A percentile compares a stretch with the other conserved stretches of the same genome.
phyloP scores from a whole-genome alignment of 169 alveolate genomes.

The Plasmodium inui region DNA sequence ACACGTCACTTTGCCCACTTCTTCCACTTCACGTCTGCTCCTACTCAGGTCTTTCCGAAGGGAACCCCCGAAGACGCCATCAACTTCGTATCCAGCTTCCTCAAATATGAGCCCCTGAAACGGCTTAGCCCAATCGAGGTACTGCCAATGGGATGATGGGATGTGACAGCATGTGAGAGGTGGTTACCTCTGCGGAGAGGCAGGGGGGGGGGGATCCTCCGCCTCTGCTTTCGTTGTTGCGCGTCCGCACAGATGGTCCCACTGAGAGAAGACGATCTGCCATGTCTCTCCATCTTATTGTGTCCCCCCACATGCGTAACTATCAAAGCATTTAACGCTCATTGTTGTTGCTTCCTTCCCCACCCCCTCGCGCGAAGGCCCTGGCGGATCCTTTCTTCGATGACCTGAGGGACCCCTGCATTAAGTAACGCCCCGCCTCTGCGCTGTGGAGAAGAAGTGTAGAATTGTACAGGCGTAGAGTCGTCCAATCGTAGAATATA shows the following conservation, averaged over 20 bases:
- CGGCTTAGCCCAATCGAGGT: slow-evolving; percentile 89
- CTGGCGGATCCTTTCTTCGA: slow-evolving; percentile 96
- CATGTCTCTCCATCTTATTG: background rate
- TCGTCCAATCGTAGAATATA: too few species aligned
- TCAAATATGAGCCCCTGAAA: slow-evolving; percentile 90
- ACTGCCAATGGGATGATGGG: background rate
- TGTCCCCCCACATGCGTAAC: background rate
- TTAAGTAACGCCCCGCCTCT: slow-evolving; percentile 31
- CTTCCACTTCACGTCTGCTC: background rate
- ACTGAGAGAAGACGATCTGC: background rate
- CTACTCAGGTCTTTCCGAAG: slow-evolving; percentile 80
- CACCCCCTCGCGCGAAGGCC: slow-evolving; percentile 85
- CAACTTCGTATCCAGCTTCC: slow-evolving; percentile 84
- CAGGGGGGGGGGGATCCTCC: too few species aligned
- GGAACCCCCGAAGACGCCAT: slow-evolving; percentile 87
- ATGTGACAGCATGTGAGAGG: too few species aligned
- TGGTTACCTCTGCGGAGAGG: too few species aligned
- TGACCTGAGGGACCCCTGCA: slow-evolving; percentile 89
- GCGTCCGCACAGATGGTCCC: too few species aligned
- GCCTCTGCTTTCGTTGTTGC: too few species aligned
- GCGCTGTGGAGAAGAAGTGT: background rate
- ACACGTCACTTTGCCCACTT: too few species aligned
- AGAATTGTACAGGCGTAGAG: too few species aligned
- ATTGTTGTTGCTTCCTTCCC: background rate
- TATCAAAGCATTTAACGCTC: background rate